Base-by-base conservation (phyloP, 2,329 filamentous ascomycete genomes). In the Microascus cirrosus region DNA sequence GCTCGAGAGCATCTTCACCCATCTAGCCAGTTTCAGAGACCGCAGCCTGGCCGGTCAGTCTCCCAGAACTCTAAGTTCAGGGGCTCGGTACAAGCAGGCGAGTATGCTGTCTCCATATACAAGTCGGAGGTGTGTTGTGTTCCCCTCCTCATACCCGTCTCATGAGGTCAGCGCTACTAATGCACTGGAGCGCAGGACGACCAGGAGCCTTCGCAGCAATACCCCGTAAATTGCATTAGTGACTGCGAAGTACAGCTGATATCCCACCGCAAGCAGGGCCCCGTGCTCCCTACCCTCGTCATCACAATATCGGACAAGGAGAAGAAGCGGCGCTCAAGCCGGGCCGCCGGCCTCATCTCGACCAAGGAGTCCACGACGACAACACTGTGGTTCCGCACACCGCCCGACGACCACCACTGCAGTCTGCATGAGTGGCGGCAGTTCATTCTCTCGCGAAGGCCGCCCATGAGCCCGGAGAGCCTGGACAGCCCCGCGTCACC, bases 321-420 rank as follows among this genome's bases (percentile, higher is more conserved):
- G 61, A 78, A 81, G 58, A 86, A 85, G 64, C 79, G 84, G 55
- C 77, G 84, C 60, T 86, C 84, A 53, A 86, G 83, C 62, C 77
- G 83, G 60, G 81, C 84, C 3, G 77, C 80, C 3, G 80, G 80
- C 2, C 71, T 86, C 24, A 77, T 76, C 20, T 68, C 77, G 11
- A 68, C 73, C 7, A 76, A 70, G 59, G 83, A 79, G 65, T 74
- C 1, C 68, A 71, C 10, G 70, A 75, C 2, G 10, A 74, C 72
- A 10, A 77, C 75, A 0, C 67, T 87, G 2, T 79, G 78, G 70
- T 86, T 87, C 61, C 80, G 84, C 35, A 71, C 75, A 0, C 71
- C 76, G 6, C 68, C 71, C 4, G 80, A 85, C 20, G 79, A 83
- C 58, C 73, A 73, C 45, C 71, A 74, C 54, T 69, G 74, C 53